Conservation (phyloP, 73 alveolate genomes). For the Paramecium biaurelia region DNA sequence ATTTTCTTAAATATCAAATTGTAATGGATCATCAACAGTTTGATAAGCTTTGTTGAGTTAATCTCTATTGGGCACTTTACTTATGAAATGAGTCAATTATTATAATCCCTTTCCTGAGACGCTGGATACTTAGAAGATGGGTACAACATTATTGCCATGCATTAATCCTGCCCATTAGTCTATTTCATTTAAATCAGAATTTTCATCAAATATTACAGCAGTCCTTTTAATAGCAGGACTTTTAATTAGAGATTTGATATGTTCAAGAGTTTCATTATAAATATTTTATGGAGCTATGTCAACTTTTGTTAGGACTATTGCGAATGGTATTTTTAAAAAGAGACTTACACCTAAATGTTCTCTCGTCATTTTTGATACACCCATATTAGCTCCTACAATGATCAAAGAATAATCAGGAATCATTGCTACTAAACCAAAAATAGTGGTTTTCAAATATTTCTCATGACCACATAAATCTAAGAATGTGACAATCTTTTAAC, state of each 20-base stretch:
- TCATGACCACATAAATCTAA: constrained; percentile 99
- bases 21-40: constrained; percentile 82
- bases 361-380: constrained; percentile 95
- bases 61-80: constrained; percentile 68
- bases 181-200: constrained; percentile 66
- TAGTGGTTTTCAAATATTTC: constrained; percentile 96
- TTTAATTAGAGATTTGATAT: constrained; percentile 75
- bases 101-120: constrained; percentile 87
- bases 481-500: constrained; percentile 80
- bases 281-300: constrained; percentile 97
- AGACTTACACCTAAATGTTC: constrained; percentile 97
- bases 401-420: constrained; percentile 96
- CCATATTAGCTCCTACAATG: constrained; percentile 97
- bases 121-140: constrained; percentile 82
- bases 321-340: constrained; percentile 92
- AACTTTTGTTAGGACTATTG: constrained; percentile 92
- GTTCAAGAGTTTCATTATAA: constrained; percentile 80
- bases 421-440: constrained; percentile 94
- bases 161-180: constrained; percentile 66
- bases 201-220: constrained; percentile 70
- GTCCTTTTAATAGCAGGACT: constrained; percentile 84
- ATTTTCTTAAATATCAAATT: constrained; percentile 86
- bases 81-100: constrained; percentile 68
- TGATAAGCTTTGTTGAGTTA: constrained; percentile 64
- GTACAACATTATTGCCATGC: constrained; percentile 71